Evolutionary conservation across 192 early-diverging fungal genomes (phyloP), one percentile per base, ranked within the genome.

Genomic region (Linnemannia zychae): DNA sequence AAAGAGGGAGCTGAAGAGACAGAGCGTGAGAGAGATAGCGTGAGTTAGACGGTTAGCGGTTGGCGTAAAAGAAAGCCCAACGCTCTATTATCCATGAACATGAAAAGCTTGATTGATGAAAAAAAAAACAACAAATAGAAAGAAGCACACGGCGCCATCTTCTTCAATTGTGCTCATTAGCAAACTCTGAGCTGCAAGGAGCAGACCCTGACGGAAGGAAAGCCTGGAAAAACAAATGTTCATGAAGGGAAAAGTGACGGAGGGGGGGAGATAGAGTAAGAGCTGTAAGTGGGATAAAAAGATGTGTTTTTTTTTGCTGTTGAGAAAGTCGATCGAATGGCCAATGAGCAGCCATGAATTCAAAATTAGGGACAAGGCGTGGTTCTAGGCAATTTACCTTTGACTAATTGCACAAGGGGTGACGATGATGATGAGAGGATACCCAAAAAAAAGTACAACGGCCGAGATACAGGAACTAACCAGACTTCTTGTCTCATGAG

Each of bases 121-220:
- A 44, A 71, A 71, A 48, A 71, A 71, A 71, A 71, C 37, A 71
- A 47, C 37, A 46, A n/a, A 73, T 24, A 18, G 18, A 33, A 63
- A 63, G 15, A 24, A 13, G 57, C 15, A 63, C 28, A 63, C 1
- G 28, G 28, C 28, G 48, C 24, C 57, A 1, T 24, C 12, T 49
- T 49, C 16, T 49, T 11, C 48, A 17, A 17, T 49, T 49, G 5
- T 49, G 9, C 17, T 49, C 17, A 0, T 63, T 63, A 15, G 9
- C 12, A 28, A 63, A 31, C 57, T 63, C 28, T 63, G 57, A 63
- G 57, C 24, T 63, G 57, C 57, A 63, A 63, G 24, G 57, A 31
- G 57, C 31, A 63, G 57, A 63, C 57, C 57, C 57, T 63, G 57
- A 63, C 15, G 57, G 57, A 63, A 63, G 24, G 24, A 33, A 1